Percentiles rank a stretch among this genome's conserved stretches.
Evolutionary conservation across 768 basidiomycete species (phyloP).

Genomic region (Podaxis carcinomalis): DNA sequence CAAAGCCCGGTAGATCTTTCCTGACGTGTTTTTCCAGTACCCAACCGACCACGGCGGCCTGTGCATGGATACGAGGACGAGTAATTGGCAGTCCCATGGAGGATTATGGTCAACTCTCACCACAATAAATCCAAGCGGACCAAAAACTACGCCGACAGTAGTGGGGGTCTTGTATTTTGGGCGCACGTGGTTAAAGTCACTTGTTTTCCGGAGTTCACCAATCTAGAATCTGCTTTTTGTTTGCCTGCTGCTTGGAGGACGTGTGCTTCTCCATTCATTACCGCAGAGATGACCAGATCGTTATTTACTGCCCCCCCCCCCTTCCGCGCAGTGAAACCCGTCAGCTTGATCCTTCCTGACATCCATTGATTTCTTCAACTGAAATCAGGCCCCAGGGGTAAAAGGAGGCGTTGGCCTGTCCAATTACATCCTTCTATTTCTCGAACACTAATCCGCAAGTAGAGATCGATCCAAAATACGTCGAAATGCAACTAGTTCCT

Average conservation of each 20-base stretch:
- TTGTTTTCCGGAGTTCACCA: not conserved
- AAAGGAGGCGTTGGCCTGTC: no score
- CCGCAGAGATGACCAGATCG: not conserved
- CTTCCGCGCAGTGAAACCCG: not conserved
- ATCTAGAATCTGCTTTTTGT: not conserved
- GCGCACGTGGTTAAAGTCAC: not conserved
- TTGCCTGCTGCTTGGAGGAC: not conserved
- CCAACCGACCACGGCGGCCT: constrained; percentile 63
- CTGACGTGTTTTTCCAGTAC: constrained; percentile 39
- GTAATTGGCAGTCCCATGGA: constrained; percentile 12
- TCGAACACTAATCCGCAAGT: no score
- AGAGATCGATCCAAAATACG: no score
- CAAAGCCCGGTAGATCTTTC: not conserved
- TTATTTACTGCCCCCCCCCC: not conserved
- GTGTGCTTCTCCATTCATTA: not conserved
- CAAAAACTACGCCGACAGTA: not conserved
- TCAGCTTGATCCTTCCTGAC: no score
- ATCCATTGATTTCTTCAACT: no score
- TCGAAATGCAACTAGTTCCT: no score
- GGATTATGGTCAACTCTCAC: not conserved
- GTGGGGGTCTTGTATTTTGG: no score
- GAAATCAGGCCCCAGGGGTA: no score
- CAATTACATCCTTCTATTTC: no score
- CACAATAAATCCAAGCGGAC: not conserved
- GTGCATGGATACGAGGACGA: constrained; percentile 76